A percentile compares a stretch with the other conserved stretches of the same genome.
phyloP scores from a whole-genome alignment of 2,329 filamentous ascomycete genomes.

The Podosphaera aphanis region DNA sequence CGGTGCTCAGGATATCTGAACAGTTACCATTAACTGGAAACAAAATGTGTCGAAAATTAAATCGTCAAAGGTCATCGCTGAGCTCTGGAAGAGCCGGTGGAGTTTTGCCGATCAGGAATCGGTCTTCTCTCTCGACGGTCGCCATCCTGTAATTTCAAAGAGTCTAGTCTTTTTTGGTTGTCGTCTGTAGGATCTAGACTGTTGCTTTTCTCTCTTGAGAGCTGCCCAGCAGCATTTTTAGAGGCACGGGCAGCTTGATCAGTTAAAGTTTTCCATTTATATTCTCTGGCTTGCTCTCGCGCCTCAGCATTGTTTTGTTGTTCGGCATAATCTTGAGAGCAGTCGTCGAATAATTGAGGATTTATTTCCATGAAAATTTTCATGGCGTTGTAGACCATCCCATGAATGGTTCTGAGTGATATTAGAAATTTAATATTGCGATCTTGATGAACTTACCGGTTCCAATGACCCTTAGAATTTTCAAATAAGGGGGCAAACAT shows the following conservation, averaged over 20 bases:
- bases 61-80: conserved; percentile 16
- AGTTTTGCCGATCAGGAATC: conserved; percentile 35
- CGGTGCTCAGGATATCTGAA: neutral
- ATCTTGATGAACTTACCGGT: conserved; percentile 38
- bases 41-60: conserved; percentile 10
- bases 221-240: conserved; percentile 18
- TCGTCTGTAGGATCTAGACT: conserved; percentile 67
- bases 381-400: conserved; percentile 99
- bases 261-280: conserved; percentile 70
- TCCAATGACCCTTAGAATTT: conserved; percentile 98
- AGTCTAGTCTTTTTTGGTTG: conserved; percentile 69
- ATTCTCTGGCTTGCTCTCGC: conserved; percentile 57
- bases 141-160: conserved; percentile 70
- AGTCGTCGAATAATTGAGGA: conserved; percentile 92
- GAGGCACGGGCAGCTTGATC: conserved; percentile 57
- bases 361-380: conserved; percentile 99
- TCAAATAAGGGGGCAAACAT: conserved; percentile 98
- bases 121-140: conserved; percentile 33
- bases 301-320: conserved; percentile 81
- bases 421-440: conserved; percentile 15
- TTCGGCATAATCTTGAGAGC: conserved; percentile 93
- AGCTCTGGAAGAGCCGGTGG: conserved; percentile 23
- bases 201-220: conserved; percentile 30
- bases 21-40: neutral
- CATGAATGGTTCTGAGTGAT: conserved; percentile 64